Conservation (phyloP, 768 basidiomycete genomes). For the Phaffia tasmanica region DNA sequence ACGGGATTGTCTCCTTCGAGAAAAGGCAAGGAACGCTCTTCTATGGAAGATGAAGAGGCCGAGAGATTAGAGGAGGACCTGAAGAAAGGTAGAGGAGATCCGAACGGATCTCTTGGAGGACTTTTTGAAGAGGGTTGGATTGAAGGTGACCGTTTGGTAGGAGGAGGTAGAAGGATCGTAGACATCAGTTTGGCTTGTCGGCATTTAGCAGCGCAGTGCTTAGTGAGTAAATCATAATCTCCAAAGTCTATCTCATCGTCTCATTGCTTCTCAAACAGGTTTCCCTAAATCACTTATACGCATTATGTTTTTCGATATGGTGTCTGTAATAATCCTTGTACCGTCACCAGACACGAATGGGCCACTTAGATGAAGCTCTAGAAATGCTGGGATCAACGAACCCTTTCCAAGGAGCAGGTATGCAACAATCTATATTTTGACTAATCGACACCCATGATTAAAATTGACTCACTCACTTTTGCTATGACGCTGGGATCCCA, state of each 20-base stretch:
- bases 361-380: conserved; percentile 81
- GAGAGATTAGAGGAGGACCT: not conserved
- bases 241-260: conserved; percentile 27
- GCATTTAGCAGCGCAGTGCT: conserved; percentile 91
- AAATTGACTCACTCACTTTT: not conserved
- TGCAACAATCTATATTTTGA: not conserved
- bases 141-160: not conserved
- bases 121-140: conserved; percentile 4
- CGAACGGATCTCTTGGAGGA: conserved; percentile 52
- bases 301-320: too few species aligned
- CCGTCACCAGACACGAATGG: conserved; percentile 57
- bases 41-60: conserved; percentile 45
- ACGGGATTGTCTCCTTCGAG: conserved; percentile 2
- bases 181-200: conserved; percentile 93
- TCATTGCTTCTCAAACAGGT: too few species aligned
- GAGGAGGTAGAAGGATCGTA: conserved; percentile 59
- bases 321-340: not conserved
- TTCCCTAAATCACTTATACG: too few species aligned
- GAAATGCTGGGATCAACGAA: conserved; percentile 89
- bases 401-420: conserved; percentile 66
- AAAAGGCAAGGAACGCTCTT: conserved; percentile 12
- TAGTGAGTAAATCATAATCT: conserved; percentile 45
- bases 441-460: not conserved
- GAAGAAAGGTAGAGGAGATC: conserved; percentile 41
- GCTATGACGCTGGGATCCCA: not conserved